Percentiles rank a stretch among this genome's conserved stretches.
These are phyloP conservation scores for Pythium utonaiense DNA, from an alignment of 352 stramenopile species.

Conservation along the genomic window DNA sequence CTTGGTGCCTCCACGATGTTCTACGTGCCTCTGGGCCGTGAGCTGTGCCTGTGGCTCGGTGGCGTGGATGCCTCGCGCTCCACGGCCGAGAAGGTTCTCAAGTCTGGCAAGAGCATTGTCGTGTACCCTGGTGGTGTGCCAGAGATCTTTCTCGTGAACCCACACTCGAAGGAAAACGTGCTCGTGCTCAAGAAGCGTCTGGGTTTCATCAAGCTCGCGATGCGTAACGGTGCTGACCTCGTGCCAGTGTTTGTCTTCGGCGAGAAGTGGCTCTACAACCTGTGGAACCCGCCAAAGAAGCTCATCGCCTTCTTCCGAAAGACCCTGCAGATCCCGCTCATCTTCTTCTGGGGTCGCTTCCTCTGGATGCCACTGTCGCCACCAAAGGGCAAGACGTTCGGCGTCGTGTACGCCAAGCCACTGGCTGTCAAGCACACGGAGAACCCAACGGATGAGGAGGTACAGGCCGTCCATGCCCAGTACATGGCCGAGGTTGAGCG, in stretches of 20 bases:
- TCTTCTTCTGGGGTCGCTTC: constrained; percentile 75
- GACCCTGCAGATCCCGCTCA: constrained; percentile 63
- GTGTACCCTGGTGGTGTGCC: constrained; percentile 70
- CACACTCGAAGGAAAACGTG: constrained; percentile 60
- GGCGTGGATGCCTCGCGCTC: constrained; percentile 64
- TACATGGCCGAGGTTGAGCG: constrained; percentile 60
- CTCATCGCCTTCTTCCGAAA: constrained; percentile 59
- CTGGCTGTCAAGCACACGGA: constrained; percentile 48
- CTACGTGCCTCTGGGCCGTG: constrained; percentile 52
- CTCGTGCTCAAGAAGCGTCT: constrained; percentile 68
- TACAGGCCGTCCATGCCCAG: constrained; percentile 39
- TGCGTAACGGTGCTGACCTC: constrained; percentile 63
- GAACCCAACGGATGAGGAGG: constrained; percentile 57
- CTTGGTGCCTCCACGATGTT: constrained; percentile 66
- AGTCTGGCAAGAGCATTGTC: constrained; percentile 53
- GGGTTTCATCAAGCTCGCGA: constrained; percentile 74
- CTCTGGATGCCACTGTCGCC: constrained; percentile 66
- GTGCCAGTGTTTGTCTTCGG: constrained; percentile 74
- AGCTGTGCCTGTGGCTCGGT: constrained; percentile 65
- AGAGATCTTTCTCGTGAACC: constrained; percentile 72
- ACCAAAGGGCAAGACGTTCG: constrained; percentile 56
- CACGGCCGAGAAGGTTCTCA: constrained; percentile 64
- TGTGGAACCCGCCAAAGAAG: constrained; percentile 60
- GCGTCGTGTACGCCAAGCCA: constrained; percentile 69
- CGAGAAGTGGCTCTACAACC: constrained; percentile 78